Evolutionary conservation across 257 asterid genomes (phyloP), one percentile per base, ranked within the genome.

Genomic region (Vinca minor): DNA sequence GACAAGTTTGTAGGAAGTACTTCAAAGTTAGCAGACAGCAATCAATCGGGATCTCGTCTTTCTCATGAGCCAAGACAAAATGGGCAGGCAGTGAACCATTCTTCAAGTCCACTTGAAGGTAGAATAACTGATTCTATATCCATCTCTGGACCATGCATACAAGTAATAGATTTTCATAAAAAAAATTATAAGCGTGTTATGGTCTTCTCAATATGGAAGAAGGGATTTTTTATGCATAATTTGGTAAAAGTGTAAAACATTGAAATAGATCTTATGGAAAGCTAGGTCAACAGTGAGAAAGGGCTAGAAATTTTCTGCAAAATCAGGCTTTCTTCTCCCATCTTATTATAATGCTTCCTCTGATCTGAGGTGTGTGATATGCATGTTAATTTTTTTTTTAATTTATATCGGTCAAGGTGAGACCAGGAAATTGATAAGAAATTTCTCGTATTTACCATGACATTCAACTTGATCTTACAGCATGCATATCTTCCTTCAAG

Each of bases 91-190:
- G 70, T 75, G 68, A 79, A 81, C 77, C 89, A 76, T 25, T 86
- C 81, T 57, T 82, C 85, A 69, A 85, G 91, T 76, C 95, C 86
- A 35, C 71, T 66, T 69, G 95, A 90, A 81, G 97, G 97, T 84
- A 75, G 60, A 12, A 39, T 48, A 41, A 45, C n/a, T 34, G 47
- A 46, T 63, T 63, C 23, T 3, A 7, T 50, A 68, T 65, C 73
- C 28, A 61, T 41, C 20, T 52, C 38, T 65, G 50, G 55, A 55
- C 31, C 1, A 72, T 59, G 47, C 48, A 46, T 31, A 57, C 47
- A 38, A 44, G 41, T 56, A 4, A 32, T 45, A 23, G 48, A 45
- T 44, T 35, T 62, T 23, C 45, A n/a, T 41, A 18, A 63, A 28
- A 54, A 45, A 14, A 42, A 31, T n/a, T n/a, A 5, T 49, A 12